These are phyloP conservation scores for Neurospora cerealis DNA, from an alignment of 495 filamentous ascomycete species.

Conservation along the genomic window DNA sequence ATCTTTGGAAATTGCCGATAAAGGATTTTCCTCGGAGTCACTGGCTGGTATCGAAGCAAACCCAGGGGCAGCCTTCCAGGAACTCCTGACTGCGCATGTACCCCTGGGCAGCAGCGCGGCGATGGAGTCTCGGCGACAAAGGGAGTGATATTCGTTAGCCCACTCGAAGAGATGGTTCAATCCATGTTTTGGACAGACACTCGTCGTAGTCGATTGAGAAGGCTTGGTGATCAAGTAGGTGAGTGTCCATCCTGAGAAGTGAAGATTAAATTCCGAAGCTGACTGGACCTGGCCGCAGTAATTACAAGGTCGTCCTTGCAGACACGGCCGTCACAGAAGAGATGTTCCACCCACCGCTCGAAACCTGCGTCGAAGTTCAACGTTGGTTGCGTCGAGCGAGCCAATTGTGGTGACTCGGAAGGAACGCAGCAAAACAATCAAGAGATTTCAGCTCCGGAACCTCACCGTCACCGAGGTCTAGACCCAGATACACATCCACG, in stretches of 20 bases:
- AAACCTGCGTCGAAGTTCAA: neutral
- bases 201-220: neutral
- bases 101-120: neutral
- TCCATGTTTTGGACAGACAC: neutral
- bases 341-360: neutral
- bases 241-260: neutral
- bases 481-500: neutral
- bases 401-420: neutral
- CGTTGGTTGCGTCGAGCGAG: neutral
- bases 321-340: neutral
- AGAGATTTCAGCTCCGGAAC: neutral
- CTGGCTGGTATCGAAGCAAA: neutral
- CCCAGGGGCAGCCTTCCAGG: neutral
- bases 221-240: neutral
- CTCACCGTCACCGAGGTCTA: neutral
- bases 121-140: neutral
- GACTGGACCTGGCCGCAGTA: neutral
- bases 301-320: neutral
- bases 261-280: neutral
- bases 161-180: neutral
- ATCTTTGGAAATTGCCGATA: neutral
- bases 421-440: neutral
- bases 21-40: neutral
- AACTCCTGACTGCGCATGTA: neutral
- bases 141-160: neutral